A percentile compares a stretch with the other conserved stretches of the same genome.
Conservation (phyloP, 2,329 filamentous ascomycete genomes). For the Hyphodiscus sp. region DNA sequence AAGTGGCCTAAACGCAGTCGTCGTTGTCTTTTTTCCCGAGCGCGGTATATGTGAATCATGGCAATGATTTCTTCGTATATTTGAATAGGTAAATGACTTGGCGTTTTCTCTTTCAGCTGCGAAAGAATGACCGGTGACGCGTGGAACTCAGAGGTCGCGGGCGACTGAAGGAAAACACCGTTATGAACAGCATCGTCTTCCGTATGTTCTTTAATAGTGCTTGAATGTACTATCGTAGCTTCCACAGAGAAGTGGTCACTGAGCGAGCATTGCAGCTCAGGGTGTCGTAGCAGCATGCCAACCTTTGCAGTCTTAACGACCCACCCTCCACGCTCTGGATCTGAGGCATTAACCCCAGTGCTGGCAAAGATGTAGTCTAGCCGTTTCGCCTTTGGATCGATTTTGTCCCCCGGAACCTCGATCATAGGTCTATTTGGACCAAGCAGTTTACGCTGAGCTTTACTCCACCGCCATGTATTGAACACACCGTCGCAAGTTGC, state of each 20-base stretch:
- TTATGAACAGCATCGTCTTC: constrained; percentile 21
- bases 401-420: constrained; percentile 55
- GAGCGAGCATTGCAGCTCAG: constrained; percentile 73
- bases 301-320: constrained; percentile 64
- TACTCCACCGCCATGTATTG: constrained; percentile 92
- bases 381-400: constrained; percentile 73
- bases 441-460: constrained; percentile 60
- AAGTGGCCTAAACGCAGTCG: constrained; percentile 71
- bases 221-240: constrained; percentile 52
- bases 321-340: constrained; percentile 46
- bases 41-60: constrained; percentile 61
- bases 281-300: constrained; percentile 76
- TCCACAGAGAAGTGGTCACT: constrained; percentile 95
- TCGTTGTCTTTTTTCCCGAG: constrained; percentile 66
- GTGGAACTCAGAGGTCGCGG: constrained; percentile 18
- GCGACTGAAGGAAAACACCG: constrained; percentile 23
- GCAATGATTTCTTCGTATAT: constrained; percentile 68
- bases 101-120: constrained; percentile 17
- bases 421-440: constrained; percentile 55
- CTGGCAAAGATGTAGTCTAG: constrained; percentile 92
- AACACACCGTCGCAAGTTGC: constrained; percentile 78
- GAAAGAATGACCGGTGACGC: constrained; percentile 6
- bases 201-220: constrained; percentile 8
- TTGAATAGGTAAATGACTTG: constrained; percentile 35
- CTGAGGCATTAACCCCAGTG: constrained; percentile 36